Evolutionary conservation across 2,329 filamentous ascomycete genomes (phyloP).

Genomic region (Pseudocercospora pini-densiflorae): DNA sequence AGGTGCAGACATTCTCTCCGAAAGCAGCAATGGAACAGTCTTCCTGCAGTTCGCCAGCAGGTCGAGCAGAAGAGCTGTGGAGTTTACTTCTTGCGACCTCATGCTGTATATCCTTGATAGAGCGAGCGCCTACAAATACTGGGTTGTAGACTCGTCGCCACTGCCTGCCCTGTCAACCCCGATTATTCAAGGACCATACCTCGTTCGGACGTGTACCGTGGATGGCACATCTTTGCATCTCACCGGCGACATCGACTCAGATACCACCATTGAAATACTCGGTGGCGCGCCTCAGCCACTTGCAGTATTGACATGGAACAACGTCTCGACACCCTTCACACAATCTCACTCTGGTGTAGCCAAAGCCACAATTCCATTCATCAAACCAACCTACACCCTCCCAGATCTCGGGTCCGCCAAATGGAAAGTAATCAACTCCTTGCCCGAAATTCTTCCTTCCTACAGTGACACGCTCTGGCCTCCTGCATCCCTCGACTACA

Average conservation of each 20-base stretch:
- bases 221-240: conserved; percentile 62
- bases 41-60: conserved; percentile 62
- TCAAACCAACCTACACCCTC: conserved; percentile 55
- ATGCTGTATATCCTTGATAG: conserved; percentile 66
- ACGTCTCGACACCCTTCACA: conserved; percentile 43
- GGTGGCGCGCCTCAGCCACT: conserved; percentile 60
- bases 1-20: conserved; percentile 46
- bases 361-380: conserved; percentile 57
- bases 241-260: conserved; percentile 73
- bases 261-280: conserved; percentile 70
- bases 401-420: conserved; percentile 62
- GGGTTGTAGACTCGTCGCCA: conserved; percentile 60
- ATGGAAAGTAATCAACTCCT: conserved; percentile 72
- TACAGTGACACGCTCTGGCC: conserved; percentile 76
- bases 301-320: conserved; percentile 66
- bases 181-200: conserved; percentile 69
- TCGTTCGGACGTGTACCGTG: conserved; percentile 64
- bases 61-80: conserved; percentile 56
- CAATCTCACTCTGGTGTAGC: conserved; percentile 48
- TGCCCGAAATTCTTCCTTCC: conserved; percentile 67
- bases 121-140: conserved; percentile 71
- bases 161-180: conserved; percentile 45
- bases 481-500: conserved; percentile 60
- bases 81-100: conserved; percentile 51
- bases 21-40: conserved; percentile 48